Conservation (phyloP, 108 stramenopile species). For the Fragilariopsis cylindrus region DNA sequence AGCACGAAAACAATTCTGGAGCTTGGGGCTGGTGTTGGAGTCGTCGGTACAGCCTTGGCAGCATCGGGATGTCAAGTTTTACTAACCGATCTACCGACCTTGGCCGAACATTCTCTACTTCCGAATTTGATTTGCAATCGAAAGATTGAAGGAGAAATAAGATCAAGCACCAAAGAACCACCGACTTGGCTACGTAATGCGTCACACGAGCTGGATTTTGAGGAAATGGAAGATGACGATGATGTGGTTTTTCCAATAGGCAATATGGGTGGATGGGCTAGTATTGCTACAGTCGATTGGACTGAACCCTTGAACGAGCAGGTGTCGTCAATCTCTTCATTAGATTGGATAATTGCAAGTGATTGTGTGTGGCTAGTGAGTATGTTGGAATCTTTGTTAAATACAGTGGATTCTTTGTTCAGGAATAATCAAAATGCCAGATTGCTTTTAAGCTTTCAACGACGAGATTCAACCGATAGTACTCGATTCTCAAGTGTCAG, state of each 20-base stretch:
- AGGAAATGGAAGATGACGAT: conserved; percentile 14
- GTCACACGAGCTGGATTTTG: conserved; percentile 18
- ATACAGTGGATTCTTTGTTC: conserved; percentile 56
- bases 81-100: conserved; percentile 61
- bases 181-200: conserved; percentile 34
- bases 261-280: conserved; percentile 50
- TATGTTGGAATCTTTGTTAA: conserved; percentile 62
- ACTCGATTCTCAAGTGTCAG: conserved; percentile 59
- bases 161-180: neutral
- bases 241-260: conserved; percentile 40
- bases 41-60: conserved; percentile 54
- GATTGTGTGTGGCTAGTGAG: conserved; percentile 64
- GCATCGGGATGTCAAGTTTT: conserved; percentile 46
- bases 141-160: neutral
- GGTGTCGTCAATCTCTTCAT: conserved; percentile 25
- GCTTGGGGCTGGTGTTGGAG: conserved; percentile 68
- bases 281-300: conserved; percentile 58
- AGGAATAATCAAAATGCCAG: conserved; percentile 20
- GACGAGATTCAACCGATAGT: conserved; percentile 37
- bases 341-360: conserved; percentile 65
- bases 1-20: conserved; percentile 36
- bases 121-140: conserved; percentile 51
- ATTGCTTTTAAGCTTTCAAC: conserved; percentile 68
- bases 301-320: conserved; percentile 50
- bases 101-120: conserved; percentile 57